Percentiles rank a stretch among this genome's conserved stretches.
Evolutionary conservation across 2,329 filamentous ascomycete species (phyloP).

Genomic region (Bipolaris oryzae): DNA sequence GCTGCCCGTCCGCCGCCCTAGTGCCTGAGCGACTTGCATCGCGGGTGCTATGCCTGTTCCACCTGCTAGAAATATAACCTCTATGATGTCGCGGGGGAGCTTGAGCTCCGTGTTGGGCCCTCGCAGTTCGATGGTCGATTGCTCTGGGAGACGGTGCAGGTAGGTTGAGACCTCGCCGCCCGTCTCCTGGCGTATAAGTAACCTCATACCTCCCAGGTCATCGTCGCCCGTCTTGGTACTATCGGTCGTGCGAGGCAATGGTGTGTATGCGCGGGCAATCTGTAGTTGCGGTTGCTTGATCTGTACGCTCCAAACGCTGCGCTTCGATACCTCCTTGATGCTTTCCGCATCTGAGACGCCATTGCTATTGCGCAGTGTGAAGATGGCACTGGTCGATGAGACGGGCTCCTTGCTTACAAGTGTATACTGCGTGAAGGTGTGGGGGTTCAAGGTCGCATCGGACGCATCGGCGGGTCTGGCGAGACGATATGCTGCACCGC

Average conservation of each 20-base stretch:
- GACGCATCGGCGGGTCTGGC: constrained; percentile 26
- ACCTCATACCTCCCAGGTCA: constrained; percentile 59
- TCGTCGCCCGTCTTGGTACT: constrained; percentile 29
- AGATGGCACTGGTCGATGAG: constrained; percentile 70
- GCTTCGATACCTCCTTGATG: constrained; percentile 55
- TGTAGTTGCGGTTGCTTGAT: constrained; percentile 94
- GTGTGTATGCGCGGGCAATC: constrained; percentile 90
- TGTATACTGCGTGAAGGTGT: constrained; percentile 69
- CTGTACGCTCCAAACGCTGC: constrained; percentile 84
- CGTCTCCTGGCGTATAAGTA: constrained; percentile 78
- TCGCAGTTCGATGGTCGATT: constrained; percentile 73
- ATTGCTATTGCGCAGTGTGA: constrained; percentile 62
- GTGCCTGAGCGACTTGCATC: constrained; percentile 73
- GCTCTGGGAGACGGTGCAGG: constrained; percentile 67
- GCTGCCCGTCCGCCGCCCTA: constrained; percentile 56
- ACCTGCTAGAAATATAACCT: constrained; percentile 83
- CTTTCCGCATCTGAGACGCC: constrained; percentile 37
- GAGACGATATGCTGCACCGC: constrained; percentile 45
- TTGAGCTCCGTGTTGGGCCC: constrained; percentile 77
- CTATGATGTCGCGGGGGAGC: constrained; percentile 58
- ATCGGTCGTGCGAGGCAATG: constrained; percentile 67
- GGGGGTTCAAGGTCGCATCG: constrained; percentile 58
- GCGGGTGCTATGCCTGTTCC: constrained; percentile 93
- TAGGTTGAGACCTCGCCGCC: constrained; percentile 88
- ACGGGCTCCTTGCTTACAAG: constrained; percentile 67